Base-by-base conservation (phyloP, 768 basidiomycete genomes). In the Leccinum subtestaceum region DNA sequence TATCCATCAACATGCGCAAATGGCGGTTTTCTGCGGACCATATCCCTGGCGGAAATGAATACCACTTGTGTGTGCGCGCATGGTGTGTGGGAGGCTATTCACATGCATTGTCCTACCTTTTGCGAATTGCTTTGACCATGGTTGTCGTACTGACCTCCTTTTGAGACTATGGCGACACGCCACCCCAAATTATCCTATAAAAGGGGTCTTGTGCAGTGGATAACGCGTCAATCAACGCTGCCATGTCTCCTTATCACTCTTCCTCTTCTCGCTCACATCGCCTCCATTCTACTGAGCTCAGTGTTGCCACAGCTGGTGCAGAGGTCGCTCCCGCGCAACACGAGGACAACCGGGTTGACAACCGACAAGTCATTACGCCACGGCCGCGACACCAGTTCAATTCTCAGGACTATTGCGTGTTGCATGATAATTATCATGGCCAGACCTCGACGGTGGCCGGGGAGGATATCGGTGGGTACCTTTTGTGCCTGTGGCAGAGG, bases 11-110 rank as follows among this genome's bases (percentile, higher is more conserved):
- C 48, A 19, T 29, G 29, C 52, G 23, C 57, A 8, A 54, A 23
- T 25, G 32, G 60, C 46, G 45, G 38, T 43, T 51, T 47, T 15
- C 11, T 29, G 52, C 49, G 59, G 11, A 43, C 17, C 27, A 57
- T 13, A 47, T 46, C 36, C 58, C 21, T 47, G 49, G 36, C 21
- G 27, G 43, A 59, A 58, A 48, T 60, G 66, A 56, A 47, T 13
- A 34, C 12, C 12, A 34, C 32, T 34, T 5, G 32, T 13, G 32
- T 32, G 11, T 32, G 11, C 31, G 27, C 4, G 38, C 15, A 55
- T 53, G 40, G 52, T 61, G 58, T 49, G 63, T 64, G 59, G 40
- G 57, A 47, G 48, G 34, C 27, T 61, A 19, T 52, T 66, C 55
- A 17, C 32, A 55, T 53, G 29, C 50, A 52, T 57, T 56, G 40